These are phyloP conservation scores for Ramularia endophylla DNA, from an alignment of 2,329 filamentous ascomycete species.

Conservation along the genomic window DNA sequence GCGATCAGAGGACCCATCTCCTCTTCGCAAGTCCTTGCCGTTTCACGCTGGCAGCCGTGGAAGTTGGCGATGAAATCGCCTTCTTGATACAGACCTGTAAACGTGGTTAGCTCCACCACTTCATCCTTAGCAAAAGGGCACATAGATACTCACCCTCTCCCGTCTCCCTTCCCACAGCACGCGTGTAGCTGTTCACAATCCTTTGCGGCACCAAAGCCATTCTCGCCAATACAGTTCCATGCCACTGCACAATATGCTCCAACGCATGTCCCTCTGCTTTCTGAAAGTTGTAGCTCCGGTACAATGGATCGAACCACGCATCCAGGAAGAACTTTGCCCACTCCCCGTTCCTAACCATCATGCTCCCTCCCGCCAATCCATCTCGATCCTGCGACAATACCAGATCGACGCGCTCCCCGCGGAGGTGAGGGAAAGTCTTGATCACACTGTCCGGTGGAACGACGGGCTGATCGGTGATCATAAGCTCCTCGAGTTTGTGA, in stretches of 20 bases:
- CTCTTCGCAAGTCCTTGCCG: constrained; percentile 54
- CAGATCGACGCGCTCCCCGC: constrained; percentile 70
- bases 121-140: not conserved
- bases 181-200: constrained; percentile 71
- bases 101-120: constrained; percentile 26
- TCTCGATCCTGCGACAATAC: constrained; percentile 79
- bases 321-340: constrained; percentile 93
- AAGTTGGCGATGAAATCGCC: constrained; percentile 83
- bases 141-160: constrained; percentile 17
- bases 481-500: constrained; percentile 63
- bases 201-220: constrained; percentile 85
- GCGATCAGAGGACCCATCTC: constrained; percentile 56
- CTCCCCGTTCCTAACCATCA: constrained; percentile 74
- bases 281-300: constrained; percentile 91
- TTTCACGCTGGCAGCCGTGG: constrained; percentile 58
- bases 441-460: constrained; percentile 97
- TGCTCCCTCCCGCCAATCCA: constrained; percentile 69
- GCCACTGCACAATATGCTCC: constrained; percentile 67
- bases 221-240: constrained; percentile 88
- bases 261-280: constrained; percentile 89
- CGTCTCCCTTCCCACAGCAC: constrained; percentile 31
- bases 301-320: constrained; percentile 93
- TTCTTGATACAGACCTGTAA: constrained; percentile 56
- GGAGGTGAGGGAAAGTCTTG: constrained; percentile 82
- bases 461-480: constrained; percentile 79